These are phyloP conservation scores for Paraconiothyrium brasiliense DNA, from an alignment of 2,329 filamentous ascomycete species.

Conservation along the genomic window DNA sequence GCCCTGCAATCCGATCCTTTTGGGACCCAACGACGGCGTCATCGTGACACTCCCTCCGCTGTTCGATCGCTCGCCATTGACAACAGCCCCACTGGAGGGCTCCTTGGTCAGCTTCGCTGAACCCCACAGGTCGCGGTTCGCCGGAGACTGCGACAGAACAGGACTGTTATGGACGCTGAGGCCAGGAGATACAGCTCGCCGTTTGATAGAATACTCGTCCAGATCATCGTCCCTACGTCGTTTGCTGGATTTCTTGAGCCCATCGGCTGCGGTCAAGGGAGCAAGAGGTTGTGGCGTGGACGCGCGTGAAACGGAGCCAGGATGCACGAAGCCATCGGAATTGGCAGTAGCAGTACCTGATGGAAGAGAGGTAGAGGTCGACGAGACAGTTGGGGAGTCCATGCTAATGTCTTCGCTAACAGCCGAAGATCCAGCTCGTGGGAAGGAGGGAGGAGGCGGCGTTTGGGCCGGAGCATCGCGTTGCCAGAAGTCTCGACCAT, in stretches of 20 bases:
- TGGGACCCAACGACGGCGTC: conserved; percentile 55
- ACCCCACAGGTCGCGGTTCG: conserved; percentile 81
- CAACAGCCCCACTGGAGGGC: conserved; percentile 62
- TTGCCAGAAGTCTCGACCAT: conserved; percentile 78
- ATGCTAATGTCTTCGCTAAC: conserved; percentile 75
- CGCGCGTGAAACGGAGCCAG: conserved; percentile 42
- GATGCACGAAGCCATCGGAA: conserved; percentile 31
- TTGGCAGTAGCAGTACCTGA: conserved; percentile 27
- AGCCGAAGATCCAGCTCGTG: conserved; percentile 62
- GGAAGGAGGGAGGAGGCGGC: conserved; percentile 67
- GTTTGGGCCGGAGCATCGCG: conserved; percentile 69
- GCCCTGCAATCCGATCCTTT: conserved; percentile 72
- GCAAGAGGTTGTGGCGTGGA: conserved; percentile 50
- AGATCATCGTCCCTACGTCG: conserved; percentile 92
- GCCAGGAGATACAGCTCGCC: conserved; percentile 88
- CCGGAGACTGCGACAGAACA: conserved; percentile 80
- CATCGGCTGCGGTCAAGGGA: conserved; percentile 52
- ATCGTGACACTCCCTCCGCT: conserved; percentile 59
- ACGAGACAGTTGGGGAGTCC: conserved; percentile 67
- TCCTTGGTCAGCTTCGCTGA: conserved; percentile 70
- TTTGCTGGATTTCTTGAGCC: conserved; percentile 63
- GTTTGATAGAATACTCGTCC: conserved; percentile 87
- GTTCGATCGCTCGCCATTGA: conserved; percentile 58
- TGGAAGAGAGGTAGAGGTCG: conserved; percentile 29
- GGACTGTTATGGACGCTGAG: conserved; percentile 92